Evolutionary conservation across 768 basidiomycete species (phyloP), one percentile per base, ranked within the genome.

Genomic region (Hydnomerulius pinastri): DNA sequence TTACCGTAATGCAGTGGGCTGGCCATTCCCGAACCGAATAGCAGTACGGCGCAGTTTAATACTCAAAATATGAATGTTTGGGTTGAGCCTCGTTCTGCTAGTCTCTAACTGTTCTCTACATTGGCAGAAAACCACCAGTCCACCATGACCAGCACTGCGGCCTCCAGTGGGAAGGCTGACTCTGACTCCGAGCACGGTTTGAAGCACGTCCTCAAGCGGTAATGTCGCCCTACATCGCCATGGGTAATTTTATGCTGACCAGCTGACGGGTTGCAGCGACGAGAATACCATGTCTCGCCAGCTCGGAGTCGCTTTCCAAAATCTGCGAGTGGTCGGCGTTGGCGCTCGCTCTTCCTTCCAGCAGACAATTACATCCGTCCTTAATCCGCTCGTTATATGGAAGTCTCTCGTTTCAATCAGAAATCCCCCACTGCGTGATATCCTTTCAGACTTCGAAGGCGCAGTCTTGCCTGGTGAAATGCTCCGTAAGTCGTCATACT

Each of bases 391-490:
- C 29, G 59, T 73, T n/a, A 53, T 78, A 9, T 24, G 71, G 11
- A 62, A 64, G 36, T 65, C 67, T 13, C 59, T 80, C 4, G 74
- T 74, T 29, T 71, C 70, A 3, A 51, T 72, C 4, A 73, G 80
- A 18, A 83, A 87, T 43, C 87, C 88, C 3, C 78, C 81, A 7
- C 65, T 85, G 4, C 76, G 81, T 15, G 78, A 76, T 50, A 86
- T 89, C 45, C 66, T 89, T 38, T 70, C 73, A 28, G 76, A 73
- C 6, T 82, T 87, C 53, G 80, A 83, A 40, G 86, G 85, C 13
- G 71, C 80, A 4, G 73, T 87, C 20, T 73, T 78, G 2, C 77
- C 83, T 0, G 85, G 85, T 15, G 85, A 89, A 69, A 87, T 90
- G 87, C 74, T 86, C 32, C 71, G 88, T 82, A 56, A 57, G 73